Evolutionary conservation across 768 basidiomycete species (phyloP).

Genomic region (Royoungia palumana): DNA sequence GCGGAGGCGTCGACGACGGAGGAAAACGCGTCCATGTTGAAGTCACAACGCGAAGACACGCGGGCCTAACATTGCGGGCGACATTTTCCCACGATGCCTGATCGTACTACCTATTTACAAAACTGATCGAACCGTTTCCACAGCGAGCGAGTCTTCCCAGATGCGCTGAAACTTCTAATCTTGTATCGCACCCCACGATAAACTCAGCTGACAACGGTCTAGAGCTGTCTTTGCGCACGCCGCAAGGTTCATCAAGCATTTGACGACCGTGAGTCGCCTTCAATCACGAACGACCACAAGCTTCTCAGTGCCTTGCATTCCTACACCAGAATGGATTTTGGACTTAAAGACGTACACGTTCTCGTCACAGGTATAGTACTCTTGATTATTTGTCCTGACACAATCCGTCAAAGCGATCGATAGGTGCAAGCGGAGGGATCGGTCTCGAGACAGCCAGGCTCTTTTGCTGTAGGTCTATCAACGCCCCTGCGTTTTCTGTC

Average conservation of each 20-base stretch:
- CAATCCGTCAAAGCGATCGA: background rate
- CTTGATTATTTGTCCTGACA: background rate
- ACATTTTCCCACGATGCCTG: conserved; percentile 10
- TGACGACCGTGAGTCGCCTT: background rate
- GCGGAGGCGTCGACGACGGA: conserved; percentile 57
- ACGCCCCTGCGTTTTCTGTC: background rate
- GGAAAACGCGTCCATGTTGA: conserved; percentile 27
- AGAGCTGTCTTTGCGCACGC: conserved; percentile 9
- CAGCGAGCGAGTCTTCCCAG: conserved; percentile 12
- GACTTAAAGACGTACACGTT: conserved; percentile 58
- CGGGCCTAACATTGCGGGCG: no score
- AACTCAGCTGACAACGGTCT: conserved; percentile 4
- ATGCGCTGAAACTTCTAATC: conserved; percentile 9
- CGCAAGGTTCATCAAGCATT: background rate
- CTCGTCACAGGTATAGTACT: conserved; percentile 55
- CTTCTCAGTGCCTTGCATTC: background rate
- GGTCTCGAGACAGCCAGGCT: conserved; percentile 58
- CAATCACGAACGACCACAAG: background rate
- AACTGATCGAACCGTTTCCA: background rate
- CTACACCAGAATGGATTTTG: conserved; percentile 46
- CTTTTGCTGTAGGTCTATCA: conserved; percentile 47
- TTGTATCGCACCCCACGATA: background rate
- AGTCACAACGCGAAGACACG: background rate
- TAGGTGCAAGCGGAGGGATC: conserved; percentile 76
- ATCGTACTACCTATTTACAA: background rate